Conservation (phyloP, 2,329 filamentous ascomycete species). For the Apiospora hydei region DNA sequence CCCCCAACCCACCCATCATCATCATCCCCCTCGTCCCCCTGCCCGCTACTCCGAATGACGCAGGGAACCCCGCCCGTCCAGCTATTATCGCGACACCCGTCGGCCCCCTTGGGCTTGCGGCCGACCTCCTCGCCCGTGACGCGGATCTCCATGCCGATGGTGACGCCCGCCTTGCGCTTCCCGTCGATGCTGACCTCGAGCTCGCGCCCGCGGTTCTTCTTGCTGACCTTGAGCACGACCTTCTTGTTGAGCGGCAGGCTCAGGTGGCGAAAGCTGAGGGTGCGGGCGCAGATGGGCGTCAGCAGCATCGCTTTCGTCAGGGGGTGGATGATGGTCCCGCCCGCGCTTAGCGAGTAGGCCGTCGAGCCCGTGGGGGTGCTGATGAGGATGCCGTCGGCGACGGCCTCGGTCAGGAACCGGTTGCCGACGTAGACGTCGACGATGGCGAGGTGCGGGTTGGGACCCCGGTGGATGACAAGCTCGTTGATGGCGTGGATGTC, state of each 20-base stretch:
- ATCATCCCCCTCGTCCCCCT: conserved; percentile 58
- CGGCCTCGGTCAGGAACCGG: conserved; percentile 89
- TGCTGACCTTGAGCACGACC: conserved; percentile 81
- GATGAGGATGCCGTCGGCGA: conserved; percentile 93
- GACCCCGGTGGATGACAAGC: conserved; percentile 89
- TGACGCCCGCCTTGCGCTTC: conserved; percentile 70
- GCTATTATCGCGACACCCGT: conserved; percentile 24
- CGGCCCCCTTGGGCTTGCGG: conserved; percentile 42
- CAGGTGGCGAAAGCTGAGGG: conserved; percentile 88
- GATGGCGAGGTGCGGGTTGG: conserved; percentile 87
- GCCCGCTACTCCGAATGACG: conserved; percentile 72
- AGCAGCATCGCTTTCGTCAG: conserved; percentile 87
- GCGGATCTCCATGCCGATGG: conserved; percentile 82
- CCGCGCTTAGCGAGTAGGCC: conserved; percentile 91
- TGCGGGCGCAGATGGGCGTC: conserved; percentile 93
- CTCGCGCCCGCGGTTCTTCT: conserved; percentile 78
- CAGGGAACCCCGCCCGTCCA: conserved; percentile 79
- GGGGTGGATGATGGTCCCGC: conserved; percentile 93
- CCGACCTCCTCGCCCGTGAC: conserved; percentile 87
- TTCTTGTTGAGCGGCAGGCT: conserved; percentile 88
- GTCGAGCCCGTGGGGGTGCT: conserved; percentile 95
- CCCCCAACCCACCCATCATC: conserved; percentile 98
- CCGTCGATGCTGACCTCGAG: conserved; percentile 84
- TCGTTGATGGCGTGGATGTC: conserved; percentile 86
- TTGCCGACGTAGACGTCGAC: conserved; percentile 92